Evolutionary conservation across 1,139 yeast genomes (phyloP).

Genomic region (Spathaspora sp.): DNA sequence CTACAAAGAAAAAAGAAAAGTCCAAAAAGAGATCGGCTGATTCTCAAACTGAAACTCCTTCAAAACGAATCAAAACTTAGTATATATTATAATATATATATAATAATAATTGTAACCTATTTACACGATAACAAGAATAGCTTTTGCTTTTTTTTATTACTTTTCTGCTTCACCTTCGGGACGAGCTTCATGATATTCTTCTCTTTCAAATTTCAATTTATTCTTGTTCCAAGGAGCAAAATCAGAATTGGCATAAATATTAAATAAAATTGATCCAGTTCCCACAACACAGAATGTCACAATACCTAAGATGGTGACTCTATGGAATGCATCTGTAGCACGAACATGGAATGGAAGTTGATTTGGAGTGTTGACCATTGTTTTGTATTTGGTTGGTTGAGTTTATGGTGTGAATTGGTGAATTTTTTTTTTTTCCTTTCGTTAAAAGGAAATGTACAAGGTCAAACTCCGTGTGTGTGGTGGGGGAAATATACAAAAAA

Average conservation of each 20-base stretch:
- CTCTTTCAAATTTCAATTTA: conserved; percentile 39
- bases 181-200: conserved; percentile 26
- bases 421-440: conserved; percentile 4
- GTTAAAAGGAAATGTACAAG: not conserved
- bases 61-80: not conserved
- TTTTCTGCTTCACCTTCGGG: conserved; percentile 8
- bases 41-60: no score
- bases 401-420: not conserved
- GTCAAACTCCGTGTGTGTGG: conserved; percentile 4
- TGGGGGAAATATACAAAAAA: no score
- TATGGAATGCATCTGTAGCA: conserved; percentile 79
- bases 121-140: not conserved
- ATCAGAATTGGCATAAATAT: conserved; percentile 58
- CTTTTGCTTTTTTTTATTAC: not conserved
- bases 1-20: conserved; percentile 22
- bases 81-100: not conserved
- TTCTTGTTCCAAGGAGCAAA: conserved; percentile 43
- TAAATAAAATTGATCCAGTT: conserved; percentile 60
- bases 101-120: not conserved
- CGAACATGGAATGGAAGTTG: conserved; percentile 47
- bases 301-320: conserved; percentile 74
- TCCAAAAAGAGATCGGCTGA: not conserved
- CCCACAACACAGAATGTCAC: conserved; percentile 59
- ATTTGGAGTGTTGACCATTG: conserved; percentile 21
- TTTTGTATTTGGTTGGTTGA: not conserved